phyloP scores from a whole-genome alignment of 257 asterid species.

The Ilex asprella region DNA sequence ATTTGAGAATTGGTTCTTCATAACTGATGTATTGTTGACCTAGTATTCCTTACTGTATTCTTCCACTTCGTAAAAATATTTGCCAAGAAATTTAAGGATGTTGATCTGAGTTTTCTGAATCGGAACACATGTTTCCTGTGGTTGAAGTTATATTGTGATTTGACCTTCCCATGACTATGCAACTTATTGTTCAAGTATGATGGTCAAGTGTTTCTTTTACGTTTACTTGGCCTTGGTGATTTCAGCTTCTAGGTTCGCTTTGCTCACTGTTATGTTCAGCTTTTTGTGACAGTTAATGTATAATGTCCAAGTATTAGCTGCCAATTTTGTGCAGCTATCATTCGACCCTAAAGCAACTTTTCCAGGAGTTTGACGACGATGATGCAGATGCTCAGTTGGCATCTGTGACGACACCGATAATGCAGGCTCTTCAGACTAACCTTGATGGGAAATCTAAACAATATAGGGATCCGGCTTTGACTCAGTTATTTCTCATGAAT shows the following conservation, averaged over 20 bases:
- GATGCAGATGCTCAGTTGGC: constrained; percentile 62
- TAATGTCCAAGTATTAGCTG: background rate
- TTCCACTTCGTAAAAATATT: too few species aligned
- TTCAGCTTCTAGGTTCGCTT: background rate
- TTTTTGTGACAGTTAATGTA: background rate
- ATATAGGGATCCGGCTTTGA: constrained; percentile 88
- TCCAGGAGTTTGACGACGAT: constrained; percentile 46
- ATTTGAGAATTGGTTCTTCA: too few species aligned
- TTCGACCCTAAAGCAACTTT: constrained; percentile 72
- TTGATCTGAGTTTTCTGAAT: too few species aligned
- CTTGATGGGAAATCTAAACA: constrained; percentile 93
- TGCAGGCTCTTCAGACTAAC: constrained; percentile 87
- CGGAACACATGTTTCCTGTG: too few species aligned
- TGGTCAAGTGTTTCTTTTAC: too few species aligned
- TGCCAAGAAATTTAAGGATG: too few species aligned
- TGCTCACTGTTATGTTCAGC: background rate
- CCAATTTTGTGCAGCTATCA: background rate
- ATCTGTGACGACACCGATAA: constrained; percentile 59
- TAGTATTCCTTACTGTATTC: too few species aligned
- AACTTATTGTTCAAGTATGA: too few species aligned
- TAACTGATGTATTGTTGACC: too few species aligned
- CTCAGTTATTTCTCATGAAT: constrained; percentile 90
- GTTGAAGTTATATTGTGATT: too few species aligned
- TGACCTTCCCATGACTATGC: too few species aligned
- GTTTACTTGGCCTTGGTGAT: too few species aligned